Evolutionary conservation across 768 basidiomycete species (phyloP).

Genomic region (Hemileccinum rubropunctum): DNA sequence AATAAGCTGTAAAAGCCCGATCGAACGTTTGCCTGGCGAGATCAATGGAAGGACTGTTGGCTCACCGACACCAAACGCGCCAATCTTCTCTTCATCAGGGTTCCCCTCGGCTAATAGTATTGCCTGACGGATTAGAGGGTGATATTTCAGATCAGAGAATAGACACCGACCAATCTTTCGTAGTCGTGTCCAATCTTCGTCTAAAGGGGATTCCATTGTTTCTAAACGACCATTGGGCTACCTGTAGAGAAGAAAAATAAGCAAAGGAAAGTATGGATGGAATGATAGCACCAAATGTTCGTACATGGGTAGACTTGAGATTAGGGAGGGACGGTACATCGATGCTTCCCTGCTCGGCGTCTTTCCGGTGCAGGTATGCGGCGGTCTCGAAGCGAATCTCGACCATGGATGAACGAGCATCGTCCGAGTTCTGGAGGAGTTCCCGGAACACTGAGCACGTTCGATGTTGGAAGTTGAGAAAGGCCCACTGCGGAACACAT

Average conservation of each 20-base stretch:
- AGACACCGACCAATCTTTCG: constrained; percentile 14
- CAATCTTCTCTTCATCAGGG: constrained; percentile 25
- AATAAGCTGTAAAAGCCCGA: constrained; percentile 77
- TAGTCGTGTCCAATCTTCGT: constrained; percentile 16
- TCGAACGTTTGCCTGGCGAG: not conserved
- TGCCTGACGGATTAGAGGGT: not conserved
- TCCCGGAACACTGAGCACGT: constrained; percentile 67
- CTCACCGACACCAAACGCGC: constrained; percentile 26
- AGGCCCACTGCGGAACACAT: too few species aligned
- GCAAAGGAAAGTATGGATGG: not conserved
- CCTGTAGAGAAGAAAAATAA: constrained; percentile 37
- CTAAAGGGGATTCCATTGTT: constrained; percentile 86
- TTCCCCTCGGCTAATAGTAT: constrained; percentile 20
- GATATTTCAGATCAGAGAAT: not conserved
- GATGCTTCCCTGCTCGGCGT: constrained; percentile 1
- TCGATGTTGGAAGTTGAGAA: too few species aligned
- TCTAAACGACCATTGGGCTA: constrained; percentile 78
- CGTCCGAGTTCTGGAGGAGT: constrained; percentile 94
- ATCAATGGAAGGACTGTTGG: not conserved
- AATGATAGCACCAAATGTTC: constrained; percentile 17
- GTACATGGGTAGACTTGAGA: constrained; percentile 58
- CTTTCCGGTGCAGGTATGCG: constrained; percentile 35
- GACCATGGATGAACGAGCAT: constrained; percentile 72
- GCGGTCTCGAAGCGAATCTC: constrained; percentile 81
- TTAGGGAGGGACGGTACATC: constrained; percentile 46